A percentile compares a stretch with the other conserved stretches of the same genome.
phyloP scores from a whole-genome alignment of 1,284 basidiomycete genomes.

The Hortiboletus rubellus region DNA sequence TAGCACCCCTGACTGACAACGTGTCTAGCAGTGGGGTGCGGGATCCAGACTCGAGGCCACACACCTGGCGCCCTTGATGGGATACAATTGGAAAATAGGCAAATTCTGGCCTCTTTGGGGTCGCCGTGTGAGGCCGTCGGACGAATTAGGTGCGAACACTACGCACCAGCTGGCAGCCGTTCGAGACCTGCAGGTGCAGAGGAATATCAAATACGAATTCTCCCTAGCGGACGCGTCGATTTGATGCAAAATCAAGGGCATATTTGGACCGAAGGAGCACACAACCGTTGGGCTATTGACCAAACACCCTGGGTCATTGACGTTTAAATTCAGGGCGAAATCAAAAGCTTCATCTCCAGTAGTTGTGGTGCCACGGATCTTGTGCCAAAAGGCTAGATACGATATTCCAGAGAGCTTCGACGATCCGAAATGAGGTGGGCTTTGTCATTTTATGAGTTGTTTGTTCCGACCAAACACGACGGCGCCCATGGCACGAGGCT shows the following conservation, averaged over 20 bases:
- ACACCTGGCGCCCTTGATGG: constrained; percentile 11
- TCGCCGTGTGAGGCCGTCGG: constrained; percentile 9
- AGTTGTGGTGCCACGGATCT: neutral
- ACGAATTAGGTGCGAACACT: constrained; percentile 14
- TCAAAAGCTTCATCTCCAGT: neutral
- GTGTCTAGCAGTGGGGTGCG: constrained; percentile 16
- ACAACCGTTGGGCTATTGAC: constrained; percentile 1
- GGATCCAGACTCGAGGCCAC: constrained; percentile 25
- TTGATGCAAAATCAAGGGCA: constrained; percentile 16
- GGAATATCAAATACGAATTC: constrained; percentile 27
- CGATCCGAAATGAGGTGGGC: neutral
- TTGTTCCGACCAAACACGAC: constrained; percentile 33
- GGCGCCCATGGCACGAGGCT: constrained; percentile 27
- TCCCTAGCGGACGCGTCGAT: constrained; percentile 1
- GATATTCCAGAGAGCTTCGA: neutral
- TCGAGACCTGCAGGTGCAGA: constrained; percentile 10
- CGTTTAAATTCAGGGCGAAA: constrained; percentile 2
- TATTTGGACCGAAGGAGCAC: constrained; percentile 8
- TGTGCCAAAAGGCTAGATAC: neutral
- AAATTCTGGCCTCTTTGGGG: neutral
- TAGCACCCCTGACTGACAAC: constrained; percentile 16
- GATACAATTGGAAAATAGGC: constrained; percentile 14
- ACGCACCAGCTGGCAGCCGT: constrained; percentile 6
- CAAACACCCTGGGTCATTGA: constrained; percentile 4
- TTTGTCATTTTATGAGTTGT: constrained; percentile 18